Conservation (phyloP, 225 moss, liverwort and hornwort species). For the Polytrichum commune region DNA sequence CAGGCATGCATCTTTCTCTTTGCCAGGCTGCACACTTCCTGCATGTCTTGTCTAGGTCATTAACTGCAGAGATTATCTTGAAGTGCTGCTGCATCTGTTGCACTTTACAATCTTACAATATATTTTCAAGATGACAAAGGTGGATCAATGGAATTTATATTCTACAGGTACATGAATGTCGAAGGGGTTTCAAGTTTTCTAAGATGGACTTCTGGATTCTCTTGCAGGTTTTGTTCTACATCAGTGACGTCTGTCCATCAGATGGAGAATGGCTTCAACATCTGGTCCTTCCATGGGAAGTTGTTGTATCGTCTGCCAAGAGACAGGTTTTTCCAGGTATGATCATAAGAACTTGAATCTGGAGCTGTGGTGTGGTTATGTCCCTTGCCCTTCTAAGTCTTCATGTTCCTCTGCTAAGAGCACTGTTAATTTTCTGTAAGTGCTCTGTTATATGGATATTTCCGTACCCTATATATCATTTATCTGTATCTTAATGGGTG, state of each 20-base stretch:
- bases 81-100: not conserved
- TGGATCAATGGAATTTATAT: not conserved
- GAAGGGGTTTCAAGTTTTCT: not conserved
- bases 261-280: slow-evolving; percentile 99
- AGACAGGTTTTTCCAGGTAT: slow-evolving; percentile 96
- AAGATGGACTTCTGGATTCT: not conserved
- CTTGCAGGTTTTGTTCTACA: slow-evolving; percentile 78
- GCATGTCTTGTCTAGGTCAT: not conserved
- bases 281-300: slow-evolving; percentile 98
- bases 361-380: not conserved
- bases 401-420: not conserved
- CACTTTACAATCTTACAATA: not conserved
- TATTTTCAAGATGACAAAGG: not conserved
- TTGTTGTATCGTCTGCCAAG: slow-evolving; percentile 82
- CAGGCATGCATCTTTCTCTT: slow-evolving; percentile 45
- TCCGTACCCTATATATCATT: not conserved
- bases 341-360: not conserved
- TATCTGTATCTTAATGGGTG: not conserved
- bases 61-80: too few species aligned
- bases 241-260: slow-evolving; percentile 99
- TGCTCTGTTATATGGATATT: not conserved
- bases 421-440: not conserved
- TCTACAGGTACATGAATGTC: not conserved
- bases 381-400: not conserved
- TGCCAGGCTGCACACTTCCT: not conserved